Evolutionary conservation across 345 rosid species (phyloP), one percentile per base, ranked within the genome.

Genomic region (Ceriops tagal): DNA sequence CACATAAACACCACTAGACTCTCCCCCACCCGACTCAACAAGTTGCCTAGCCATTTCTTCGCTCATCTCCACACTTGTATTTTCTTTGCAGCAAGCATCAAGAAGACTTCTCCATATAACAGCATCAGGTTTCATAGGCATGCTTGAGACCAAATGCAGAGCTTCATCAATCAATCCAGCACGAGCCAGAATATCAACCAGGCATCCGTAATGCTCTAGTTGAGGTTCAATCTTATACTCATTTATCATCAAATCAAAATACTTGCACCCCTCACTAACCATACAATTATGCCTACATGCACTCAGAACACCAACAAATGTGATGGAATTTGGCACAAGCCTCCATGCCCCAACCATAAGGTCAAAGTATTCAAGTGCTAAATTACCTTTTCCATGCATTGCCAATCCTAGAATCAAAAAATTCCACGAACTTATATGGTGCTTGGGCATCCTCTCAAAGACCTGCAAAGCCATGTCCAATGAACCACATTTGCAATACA

Each of bases 51-150:
- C 92, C 16, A 91, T 75, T 68, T 83, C 80, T 75, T 88, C 86
- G 8, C 97, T 86, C 34, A 83, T 79, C 79, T 81, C 80, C 11
- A 87, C 73, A 52, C 82, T 78, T 53, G 74, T 85, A 61, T 82
- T 82, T 61, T 75, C 77, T 80, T 84, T 91, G 55, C 86, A 76
- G 79, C 87, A 87, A 70, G 95, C 87, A 67, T 81, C 89, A 11
- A 91, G 95, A 34, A 91, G 88, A 70, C 91, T 80, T 79, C 97
- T 91, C 95, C 95, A 88, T 21, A 87, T 85, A 21, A 87, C 87
- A 0, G 53, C 78, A 62, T 91, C 97, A 13, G 93, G 95, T 77
- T 80, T 88, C 78, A 84, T 71, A 0, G 84, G 85, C 95, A 88
- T 91, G 53, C 19, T 75, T n/a, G 70, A 79, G 16, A 87, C 79